These are phyloP conservation scores for Russula vinacea DNA, from an alignment of 768 basidiomycete genomes.

Conservation along the genomic window DNA sequence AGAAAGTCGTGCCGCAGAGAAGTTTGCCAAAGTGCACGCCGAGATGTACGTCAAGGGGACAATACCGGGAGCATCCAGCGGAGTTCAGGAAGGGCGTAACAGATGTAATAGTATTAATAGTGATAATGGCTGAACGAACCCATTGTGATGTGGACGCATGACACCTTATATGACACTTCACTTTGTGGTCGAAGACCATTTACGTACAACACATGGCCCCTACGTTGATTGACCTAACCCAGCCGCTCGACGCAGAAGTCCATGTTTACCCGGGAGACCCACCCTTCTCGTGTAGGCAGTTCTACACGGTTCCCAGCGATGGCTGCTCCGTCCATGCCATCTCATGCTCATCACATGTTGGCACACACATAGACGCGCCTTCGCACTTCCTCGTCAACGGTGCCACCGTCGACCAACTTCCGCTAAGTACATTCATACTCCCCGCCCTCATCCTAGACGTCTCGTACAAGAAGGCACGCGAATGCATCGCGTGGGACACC, in stretches of 20 bases:
- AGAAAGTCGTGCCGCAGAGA: slow-evolving; percentile 23
- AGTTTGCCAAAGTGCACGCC: slow-evolving; percentile 26
- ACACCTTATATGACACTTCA: too few relatives aligned
- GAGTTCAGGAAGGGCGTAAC: slow-evolving; percentile 18
- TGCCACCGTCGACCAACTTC: slow-evolving; percentile 32
- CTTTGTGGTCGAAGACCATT: too few relatives aligned
- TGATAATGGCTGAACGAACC: slow-evolving; percentile 5
- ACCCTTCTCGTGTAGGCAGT: slow-evolving; percentile 28
- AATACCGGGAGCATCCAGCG: slow-evolving; percentile 7
- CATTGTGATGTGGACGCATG: neutral
- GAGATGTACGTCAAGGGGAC: slow-evolving; percentile 29
- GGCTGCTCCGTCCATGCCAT: slow-evolving; percentile 32
- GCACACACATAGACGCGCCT: slow-evolving; percentile 37
- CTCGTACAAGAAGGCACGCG: slow-evolving; percentile 27
- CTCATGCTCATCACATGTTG: slow-evolving; percentile 33
- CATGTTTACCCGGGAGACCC: slow-evolving; percentile 36
- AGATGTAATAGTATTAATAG: slow-evolving; percentile 18
- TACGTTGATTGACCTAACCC: slow-evolving; percentile 30
- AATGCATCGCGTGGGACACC: slow-evolving; percentile 31
- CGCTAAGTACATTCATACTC: slow-evolving; percentile 32
- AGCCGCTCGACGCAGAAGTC: slow-evolving; percentile 21
- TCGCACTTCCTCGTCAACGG: slow-evolving; percentile 33
- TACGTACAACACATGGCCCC: slow-evolving; percentile 1
- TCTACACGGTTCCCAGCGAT: slow-evolving; percentile 26
- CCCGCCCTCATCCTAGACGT: slow-evolving; percentile 34